Evolutionary conservation across 2,329 filamentous ascomycete genomes (phyloP).

Genomic region (Fusarium pseudonygamai): DNA sequence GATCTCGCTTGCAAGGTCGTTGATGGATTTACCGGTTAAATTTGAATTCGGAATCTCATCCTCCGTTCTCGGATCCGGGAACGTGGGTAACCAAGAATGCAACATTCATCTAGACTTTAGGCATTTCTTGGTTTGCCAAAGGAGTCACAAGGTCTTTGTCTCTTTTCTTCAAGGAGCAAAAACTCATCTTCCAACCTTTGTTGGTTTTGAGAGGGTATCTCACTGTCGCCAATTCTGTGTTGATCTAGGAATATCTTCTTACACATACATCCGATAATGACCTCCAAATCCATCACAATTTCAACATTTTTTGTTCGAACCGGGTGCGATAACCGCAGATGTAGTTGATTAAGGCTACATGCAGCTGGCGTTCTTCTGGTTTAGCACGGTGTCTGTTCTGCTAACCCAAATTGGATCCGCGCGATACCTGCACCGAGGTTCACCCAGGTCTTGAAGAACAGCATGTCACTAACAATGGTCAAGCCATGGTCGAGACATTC

Average conservation of each 20-base stretch:
- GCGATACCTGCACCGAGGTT: rapidly evolving
- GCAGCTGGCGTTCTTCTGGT: background rate
- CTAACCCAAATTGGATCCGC: background rate
- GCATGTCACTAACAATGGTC: rapidly evolving
- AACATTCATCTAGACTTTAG: background rate
- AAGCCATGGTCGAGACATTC: rapidly evolving
- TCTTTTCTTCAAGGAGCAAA: rapidly evolving
- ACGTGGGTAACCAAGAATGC: background rate
- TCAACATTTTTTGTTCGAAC: rapidly evolving
- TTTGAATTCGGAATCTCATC: background rate
- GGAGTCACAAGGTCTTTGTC: rapidly evolving
- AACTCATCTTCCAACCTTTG: rapidly evolving
- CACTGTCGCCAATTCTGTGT: background rate
- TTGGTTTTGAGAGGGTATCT: rapidly evolving
- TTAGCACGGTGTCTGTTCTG: rapidly evolving
- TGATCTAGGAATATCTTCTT: too few species aligned
- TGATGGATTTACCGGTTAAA: background rate
- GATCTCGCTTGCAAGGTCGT: background rate
- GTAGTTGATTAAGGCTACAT: background rate
- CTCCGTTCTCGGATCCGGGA: background rate
- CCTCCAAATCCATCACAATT: rapidly evolving
- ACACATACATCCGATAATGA: too few species aligned
- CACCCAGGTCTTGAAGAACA: too few species aligned
- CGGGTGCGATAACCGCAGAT: rapidly evolving
- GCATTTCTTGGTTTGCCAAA: background rate